Evolutionary conservation across 352 stramenopile genomes (phyloP).

Genomic region (Pythium oligandrum): DNA sequence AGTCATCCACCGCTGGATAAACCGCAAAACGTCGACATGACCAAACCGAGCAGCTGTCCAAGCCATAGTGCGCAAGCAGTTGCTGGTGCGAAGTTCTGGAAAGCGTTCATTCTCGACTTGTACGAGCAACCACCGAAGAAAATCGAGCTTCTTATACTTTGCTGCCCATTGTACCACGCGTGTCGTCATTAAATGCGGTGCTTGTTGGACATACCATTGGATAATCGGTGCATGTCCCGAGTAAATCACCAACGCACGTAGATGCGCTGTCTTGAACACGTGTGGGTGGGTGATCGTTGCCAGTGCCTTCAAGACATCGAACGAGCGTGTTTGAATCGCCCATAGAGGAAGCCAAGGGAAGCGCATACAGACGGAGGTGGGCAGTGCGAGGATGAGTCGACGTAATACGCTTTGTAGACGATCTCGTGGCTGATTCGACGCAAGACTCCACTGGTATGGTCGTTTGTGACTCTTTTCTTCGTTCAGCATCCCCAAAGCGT

Average conservation of each 20-base stretch:
- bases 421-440: background rate
- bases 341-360: conserved; percentile 6
- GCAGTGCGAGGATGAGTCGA: too few relatives aligned
- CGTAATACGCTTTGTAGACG: too few relatives aligned
- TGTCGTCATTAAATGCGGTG: background rate
- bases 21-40: conserved; percentile 6
- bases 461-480: conserved; percentile 3
- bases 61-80: conserved; percentile 8
- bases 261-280: conserved; percentile 2
- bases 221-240: conserved; percentile 3
- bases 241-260: conserved; percentile 1
- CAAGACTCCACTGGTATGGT: conserved; percentile 7
- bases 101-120: too few relatives aligned
- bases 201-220: conserved; percentile 10
- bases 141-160: conserved; percentile 2
- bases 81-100: background rate
- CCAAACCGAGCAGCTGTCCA: conserved; percentile 9
- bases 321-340: conserved; percentile 6
- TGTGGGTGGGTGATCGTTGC: background rate
- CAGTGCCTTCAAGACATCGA: conserved; percentile 1
- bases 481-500: conserved; percentile 3
- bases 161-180: conserved; percentile 8
- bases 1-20: background rate
- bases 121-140: conserved; percentile 7
- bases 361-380: background rate